Percentiles rank a stretch among this genome's conserved stretches.
Conservation (phyloP, 768 basidiomycete genomes). For the Lentinula aciculospora region DNA sequence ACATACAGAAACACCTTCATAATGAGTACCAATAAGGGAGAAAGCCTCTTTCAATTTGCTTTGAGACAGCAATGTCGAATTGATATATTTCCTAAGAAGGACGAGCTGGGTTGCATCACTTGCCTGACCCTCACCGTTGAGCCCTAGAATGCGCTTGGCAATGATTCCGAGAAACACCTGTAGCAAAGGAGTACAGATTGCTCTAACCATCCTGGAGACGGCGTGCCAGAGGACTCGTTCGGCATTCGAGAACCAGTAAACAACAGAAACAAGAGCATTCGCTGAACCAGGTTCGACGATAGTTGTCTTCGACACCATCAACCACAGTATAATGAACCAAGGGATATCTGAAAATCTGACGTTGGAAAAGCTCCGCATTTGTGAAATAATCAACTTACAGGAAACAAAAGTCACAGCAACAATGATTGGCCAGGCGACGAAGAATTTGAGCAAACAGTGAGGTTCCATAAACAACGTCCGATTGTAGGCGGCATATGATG, state of each 20-base stretch:
- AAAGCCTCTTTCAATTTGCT: slow-evolving; percentile 28
- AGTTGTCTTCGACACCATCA: slow-evolving; percentile 29
- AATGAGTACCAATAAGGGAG: slow-evolving; percentile 40
- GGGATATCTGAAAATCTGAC: slow-evolving; percentile 27
- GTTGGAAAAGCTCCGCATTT: neutral
- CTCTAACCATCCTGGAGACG: slow-evolving; percentile 32
- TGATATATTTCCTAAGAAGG: slow-evolving; percentile 32
- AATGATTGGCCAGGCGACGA: slow-evolving; percentile 37
- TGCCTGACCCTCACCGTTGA: slow-evolving; percentile 24
- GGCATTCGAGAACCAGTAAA: slow-evolving; percentile 37
- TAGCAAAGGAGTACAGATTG: slow-evolving; percentile 29
- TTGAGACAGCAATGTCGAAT: slow-evolving; percentile 30
- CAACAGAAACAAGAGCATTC: slow-evolving; percentile 32
- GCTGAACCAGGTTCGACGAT: slow-evolving; percentile 13
- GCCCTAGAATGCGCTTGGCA: slow-evolving; percentile 34
- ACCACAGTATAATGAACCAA: slow-evolving; percentile 33
- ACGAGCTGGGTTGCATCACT: slow-evolving; percentile 23
- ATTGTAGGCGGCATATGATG: slow-evolving; percentile 32
- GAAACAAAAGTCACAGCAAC: slow-evolving; percentile 25
- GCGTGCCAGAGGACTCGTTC: slow-evolving; percentile 33
- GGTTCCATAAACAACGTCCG: slow-evolving; percentile 29
- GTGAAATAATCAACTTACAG: slow-evolving; percentile 16
- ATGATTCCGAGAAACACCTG: slow-evolving; percentile 32
- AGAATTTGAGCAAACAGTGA: slow-evolving; percentile 22
- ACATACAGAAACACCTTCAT: slow-evolving; percentile 39